Evolutionary conservation across 73 alveolate genomes (phyloP).

Genomic region (Tetrahymena malaccensis): DNA sequence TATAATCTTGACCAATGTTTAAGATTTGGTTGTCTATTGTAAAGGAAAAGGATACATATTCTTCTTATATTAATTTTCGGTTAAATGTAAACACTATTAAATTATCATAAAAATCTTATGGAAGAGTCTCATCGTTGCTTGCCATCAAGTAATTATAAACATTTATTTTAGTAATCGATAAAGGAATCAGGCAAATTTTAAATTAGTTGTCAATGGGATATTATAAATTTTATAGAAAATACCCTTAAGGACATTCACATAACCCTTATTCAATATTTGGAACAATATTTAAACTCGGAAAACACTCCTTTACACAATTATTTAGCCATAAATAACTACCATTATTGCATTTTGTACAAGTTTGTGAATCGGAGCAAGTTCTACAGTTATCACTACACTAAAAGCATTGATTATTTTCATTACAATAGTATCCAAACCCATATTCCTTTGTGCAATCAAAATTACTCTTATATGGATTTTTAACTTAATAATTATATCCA

Average conservation of each 20-base stretch:
- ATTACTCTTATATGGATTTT: neutral
- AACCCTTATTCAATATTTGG: neutral
- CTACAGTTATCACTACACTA: neutral
- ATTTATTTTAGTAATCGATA: neutral
- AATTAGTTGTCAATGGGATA: neutral
- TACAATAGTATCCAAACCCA: neutral
- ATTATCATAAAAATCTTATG: neutral
- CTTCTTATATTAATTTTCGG: neutral
- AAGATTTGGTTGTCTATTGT: neutral
- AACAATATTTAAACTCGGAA: neutral
- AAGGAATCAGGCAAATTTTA: neutral
- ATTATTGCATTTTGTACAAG: neutral
- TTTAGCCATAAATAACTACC: neutral
- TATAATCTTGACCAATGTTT: neutral
- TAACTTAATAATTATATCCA: neutral
- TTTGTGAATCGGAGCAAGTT: neutral
- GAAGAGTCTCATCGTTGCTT: neutral
- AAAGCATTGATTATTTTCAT: neutral
- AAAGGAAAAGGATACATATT: neutral
- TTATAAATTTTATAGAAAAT: too few species aligned
- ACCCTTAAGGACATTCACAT: neutral
- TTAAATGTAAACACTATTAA: neutral
- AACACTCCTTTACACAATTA: neutral
- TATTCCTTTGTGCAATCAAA: neutral
- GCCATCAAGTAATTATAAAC: neutral